Percentiles rank a stretch among this genome's conserved stretches.
phyloP scores from a whole-genome alignment of 1,139 yeast species.

The Tardiomyces depauwii region DNA sequence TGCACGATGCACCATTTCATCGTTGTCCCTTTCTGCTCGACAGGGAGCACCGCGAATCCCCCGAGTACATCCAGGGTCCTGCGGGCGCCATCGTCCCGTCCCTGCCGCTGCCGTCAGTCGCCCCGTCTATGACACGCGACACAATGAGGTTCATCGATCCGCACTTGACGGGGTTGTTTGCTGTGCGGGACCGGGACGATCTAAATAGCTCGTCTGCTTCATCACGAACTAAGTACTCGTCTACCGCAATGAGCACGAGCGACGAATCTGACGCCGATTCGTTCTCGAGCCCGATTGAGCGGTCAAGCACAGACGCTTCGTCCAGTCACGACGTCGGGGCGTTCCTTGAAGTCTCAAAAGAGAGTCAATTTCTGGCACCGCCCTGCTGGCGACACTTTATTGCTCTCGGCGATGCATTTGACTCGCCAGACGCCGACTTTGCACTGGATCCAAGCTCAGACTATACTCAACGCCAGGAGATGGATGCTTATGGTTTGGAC shows the following conservation, averaged over 20 bases:
- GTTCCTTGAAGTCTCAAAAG: neutral
- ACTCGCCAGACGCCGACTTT: neutral
- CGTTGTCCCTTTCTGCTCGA: slow-evolving; percentile 62
- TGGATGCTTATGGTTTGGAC: neutral
- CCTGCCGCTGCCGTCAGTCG: slow-evolving; percentile 52
- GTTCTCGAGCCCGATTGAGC: neutral
- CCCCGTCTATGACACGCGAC: slow-evolving; percentile 43
- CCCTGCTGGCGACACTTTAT: neutral
- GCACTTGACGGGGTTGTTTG: slow-evolving; percentile 1
- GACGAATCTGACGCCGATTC: neutral
- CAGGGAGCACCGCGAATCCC: slow-evolving; percentile 32
- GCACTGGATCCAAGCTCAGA: neutral
- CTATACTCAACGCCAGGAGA: neutral
- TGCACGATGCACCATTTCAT: slow-evolving; percentile 77
- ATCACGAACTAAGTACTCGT: slow-evolving; percentile 1
- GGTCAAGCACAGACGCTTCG: neutral
- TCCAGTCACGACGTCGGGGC: neutral
- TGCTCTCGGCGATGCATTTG: neutral
- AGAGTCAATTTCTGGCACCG: neutral
- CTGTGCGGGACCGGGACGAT: neutral
- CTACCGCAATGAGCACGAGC: neutral
- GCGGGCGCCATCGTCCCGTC: slow-evolving; percentile 39
- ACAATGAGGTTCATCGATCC: slow-evolving; percentile 18
- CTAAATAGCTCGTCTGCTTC: neutral
- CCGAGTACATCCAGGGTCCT: slow-evolving; percentile 32